Base-by-base conservation (phyloP, 2,329 filamentous ascomycete genomes). In the Pseudogymnoascus destructans region DNA sequence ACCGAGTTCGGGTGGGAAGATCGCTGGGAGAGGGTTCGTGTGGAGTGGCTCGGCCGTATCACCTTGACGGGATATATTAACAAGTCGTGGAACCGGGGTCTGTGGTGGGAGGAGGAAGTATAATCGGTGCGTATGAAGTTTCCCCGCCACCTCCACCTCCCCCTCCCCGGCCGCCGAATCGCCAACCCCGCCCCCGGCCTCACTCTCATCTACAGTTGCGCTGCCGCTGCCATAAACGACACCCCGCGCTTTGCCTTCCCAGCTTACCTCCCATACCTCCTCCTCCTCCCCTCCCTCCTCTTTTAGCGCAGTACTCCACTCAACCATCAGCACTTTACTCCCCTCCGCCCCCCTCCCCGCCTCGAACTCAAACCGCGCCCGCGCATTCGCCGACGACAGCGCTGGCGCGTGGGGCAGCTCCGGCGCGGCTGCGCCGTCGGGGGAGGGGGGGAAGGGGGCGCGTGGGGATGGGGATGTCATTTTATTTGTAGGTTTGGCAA, bases 311-410 rank as follows among this genome's bases (percentile, higher is more conserved):
- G 11, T 6, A 21, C 19, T 83, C 90, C 90, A 95, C 70, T 95
- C 89, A 36, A 95, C 85, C 89, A 95, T 93, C 65, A 95, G 75
- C 62, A 95, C 85, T 74, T 95, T 95, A 62, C 89, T 95, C 38
- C 89, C 89, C 63, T 91, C 86, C 66, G 89, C 88, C 55, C 82
- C 86, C 69, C 80, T 81, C 33, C 84, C 85, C 0, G 81, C 77
- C 71, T 91, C 86, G 68, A 95, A 95, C 70, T 95, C 90, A 72
- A 95, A 95, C 60, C 90, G 84, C 49, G 89, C 86, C 49, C 89
- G 76, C n/a, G 85, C 85, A 59, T 78, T 79, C 52, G 75, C 74
- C 3, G 76, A 72, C 60, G 74, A 73, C 66, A 77, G 71, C n/a
- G 70, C 70, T 3, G 74, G 72, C 23, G 74, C 73, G 59, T 73